Evolutionary conservation across 139 green algal genomes (phyloP), one percentile per base, ranked within the genome.

Genomic region (Mychonastes homosphaera): DNA sequence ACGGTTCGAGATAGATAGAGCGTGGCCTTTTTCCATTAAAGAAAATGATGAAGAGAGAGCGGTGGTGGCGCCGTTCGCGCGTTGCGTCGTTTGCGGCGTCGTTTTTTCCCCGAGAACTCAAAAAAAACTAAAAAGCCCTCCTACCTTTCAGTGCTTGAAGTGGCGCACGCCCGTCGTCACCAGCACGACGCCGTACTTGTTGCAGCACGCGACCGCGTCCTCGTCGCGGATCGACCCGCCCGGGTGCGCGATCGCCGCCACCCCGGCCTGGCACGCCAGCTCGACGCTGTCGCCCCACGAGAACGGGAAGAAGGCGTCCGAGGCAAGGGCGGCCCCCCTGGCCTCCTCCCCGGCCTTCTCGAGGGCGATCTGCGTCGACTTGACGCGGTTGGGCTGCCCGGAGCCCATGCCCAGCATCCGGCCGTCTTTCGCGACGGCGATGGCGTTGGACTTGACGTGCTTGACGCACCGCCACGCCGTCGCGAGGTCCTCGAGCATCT

Each of bases 371-470:
- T 68, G 59, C 6, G 62, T 68, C 41, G 33, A 55, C 62, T 68
- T 68, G n/a, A 66, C 59, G 48, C 58, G 81, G 81, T 99, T 99
- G 54, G 92, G 92, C 78, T 99, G 92, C n/a, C 92, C 92, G 40
- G 69, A 87, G 62, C 92, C 92, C 92, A 99, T 99, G 50, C 92
- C 92, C 67, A 99, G 77, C 64, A 99, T 75, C 56, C 78, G 67
- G 18, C 67, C 63, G 33, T 80, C 85, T 79, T 97, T 98, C 48
- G 88, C 92, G 21, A 99, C 78, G 1, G 91, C 95, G 69, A 99
- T 99, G 62, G 92, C 92, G 66, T 99, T 99, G 71, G 67, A 87
- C 83, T 99, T 99, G 40, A 99, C 92, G 61, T 99, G 92, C 86
- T 99, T 99, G n/a, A 96, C 87, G 38, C 69, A 78, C 32, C 67